Base-by-base conservation (phyloP, 1,139 yeast species). In the Torulaspora pretoriensis region DNA sequence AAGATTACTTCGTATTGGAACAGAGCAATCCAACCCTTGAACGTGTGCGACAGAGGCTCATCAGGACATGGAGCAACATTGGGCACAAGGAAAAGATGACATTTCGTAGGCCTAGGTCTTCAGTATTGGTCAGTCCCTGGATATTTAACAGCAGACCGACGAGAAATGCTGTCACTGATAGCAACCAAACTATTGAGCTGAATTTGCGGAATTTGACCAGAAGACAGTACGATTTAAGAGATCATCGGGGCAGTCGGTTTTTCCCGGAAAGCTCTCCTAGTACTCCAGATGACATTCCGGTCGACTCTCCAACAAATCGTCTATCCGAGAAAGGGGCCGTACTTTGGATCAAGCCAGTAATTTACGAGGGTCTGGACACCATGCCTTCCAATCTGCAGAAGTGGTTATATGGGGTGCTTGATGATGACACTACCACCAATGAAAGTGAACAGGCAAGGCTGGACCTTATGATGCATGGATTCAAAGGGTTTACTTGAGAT, bases 381-480 rank as follows among this genome's bases (percentile, higher is more conserved):
- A 40, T 59, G 24, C 61, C 63, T 2, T 22, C 9, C 4, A 38
- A 35, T 7, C 32, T 59, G 48, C 48, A 49, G 32, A 35, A 41
- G 26, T 58, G 62, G 62, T 29, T 56, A 8, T 29, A 35, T 14
- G 48, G 45, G 16, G 22, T 49, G 9, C 45, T 45, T 6, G 25
- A 38, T 5, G 33, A 43, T 19, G 19, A 28, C 13, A 24, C 33
- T 13, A 23, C 26, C 12, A 14, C 42, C 8, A 29, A 40, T 6
- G 6, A 24, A 5, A 30, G 24, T 12, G 53, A 54, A 6, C 37
- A 37, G 8, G 48, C 51, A 8, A 38, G 42, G 16, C 29, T 59
- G 24, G 57, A 54, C 38, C 31, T 55, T 5, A 34, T 59, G 26
- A 38, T 58, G 19, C 50, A 58, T 46, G 63, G 63, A 9, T 58